These are phyloP conservation scores for Uronychia setigera DNA, from an alignment of 73 alveolate genomes.

Conservation along the genomic window DNA sequence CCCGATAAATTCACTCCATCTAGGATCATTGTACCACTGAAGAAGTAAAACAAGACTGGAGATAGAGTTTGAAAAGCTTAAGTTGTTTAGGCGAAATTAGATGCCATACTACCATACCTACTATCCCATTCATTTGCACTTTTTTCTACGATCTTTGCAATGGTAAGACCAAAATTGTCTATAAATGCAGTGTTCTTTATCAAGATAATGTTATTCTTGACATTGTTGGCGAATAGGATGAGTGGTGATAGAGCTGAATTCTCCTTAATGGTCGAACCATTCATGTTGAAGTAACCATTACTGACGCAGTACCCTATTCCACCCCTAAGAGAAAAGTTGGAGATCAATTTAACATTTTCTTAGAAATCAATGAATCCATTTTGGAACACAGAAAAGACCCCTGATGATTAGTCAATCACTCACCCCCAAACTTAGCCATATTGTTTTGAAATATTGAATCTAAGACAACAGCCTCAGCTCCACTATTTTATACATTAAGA, in stretches of 20 bases:
- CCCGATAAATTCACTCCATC: background rate
- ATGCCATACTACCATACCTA: background rate
- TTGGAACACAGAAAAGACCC: too few species aligned
- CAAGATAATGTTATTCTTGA: background rate
- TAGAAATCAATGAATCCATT: too few species aligned
- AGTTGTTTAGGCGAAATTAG: background rate
- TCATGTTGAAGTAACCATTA: background rate
- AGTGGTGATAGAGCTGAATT: background rate
- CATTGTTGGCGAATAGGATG: background rate
- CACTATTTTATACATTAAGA: too few species aligned
- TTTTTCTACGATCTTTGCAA: background rate
- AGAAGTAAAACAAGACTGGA: background rate
- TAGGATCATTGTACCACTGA: background rate
- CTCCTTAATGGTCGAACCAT: background rate
- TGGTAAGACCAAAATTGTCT: background rate
- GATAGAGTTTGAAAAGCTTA: background rate
- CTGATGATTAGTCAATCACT: too few species aligned
- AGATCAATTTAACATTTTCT: too few species aligned
- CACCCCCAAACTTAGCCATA: too few species aligned
- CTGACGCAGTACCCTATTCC: background rate
- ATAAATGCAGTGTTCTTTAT: background rate
- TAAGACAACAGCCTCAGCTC: too few species aligned
- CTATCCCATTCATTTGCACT: background rate
- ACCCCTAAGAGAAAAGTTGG: background rate
- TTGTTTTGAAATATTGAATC: too few species aligned